phyloP scores from a whole-genome alignment of 1,139 yeast genomes.

The Saccharomyces hybrid region DNA sequence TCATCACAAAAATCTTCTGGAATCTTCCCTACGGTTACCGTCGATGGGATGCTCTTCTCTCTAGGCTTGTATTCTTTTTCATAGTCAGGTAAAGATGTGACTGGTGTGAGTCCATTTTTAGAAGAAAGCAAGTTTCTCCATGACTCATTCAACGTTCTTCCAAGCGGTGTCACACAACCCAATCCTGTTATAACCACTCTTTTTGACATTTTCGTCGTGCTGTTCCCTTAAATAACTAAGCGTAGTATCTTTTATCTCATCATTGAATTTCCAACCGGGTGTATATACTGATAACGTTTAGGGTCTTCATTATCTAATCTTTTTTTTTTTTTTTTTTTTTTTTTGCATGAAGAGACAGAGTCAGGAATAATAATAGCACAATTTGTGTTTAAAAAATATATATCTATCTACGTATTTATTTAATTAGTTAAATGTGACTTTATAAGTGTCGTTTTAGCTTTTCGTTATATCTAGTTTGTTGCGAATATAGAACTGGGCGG shows the following conservation, averaged over 20 bases:
- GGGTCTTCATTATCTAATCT: not conserved
- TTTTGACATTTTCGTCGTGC: slow-evolving; percentile 17
- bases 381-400: not conserved
- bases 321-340: not conserved
- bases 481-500: not conserved
- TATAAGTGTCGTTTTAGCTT: not conserved
- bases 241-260: too few species aligned
- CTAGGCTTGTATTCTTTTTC: slow-evolving; percentile 39
- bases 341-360: not conserved
- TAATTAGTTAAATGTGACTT: not conserved
- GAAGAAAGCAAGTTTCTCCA: slow-evolving; percentile 49
- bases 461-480: not conserved
- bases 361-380: not conserved
- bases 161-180: slow-evolving; percentile 81
- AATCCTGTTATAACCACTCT: slow-evolving; percentile 90
- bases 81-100: slow-evolving; percentile 43
- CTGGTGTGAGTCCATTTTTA: slow-evolving; percentile 49
- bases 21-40: slow-evolving; percentile 38
- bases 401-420: not conserved
- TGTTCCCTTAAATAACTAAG: too few species aligned
- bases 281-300: not conserved
- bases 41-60: slow-evolving; percentile 48
- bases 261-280: not conserved
- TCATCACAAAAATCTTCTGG: not conserved
- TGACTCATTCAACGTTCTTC: slow-evolving; percentile 50